Evolutionary conservation across 768 basidiomycete genomes (phyloP), one percentile per base, ranked within the genome.

Genomic region (Arthromyces matolae): DNA sequence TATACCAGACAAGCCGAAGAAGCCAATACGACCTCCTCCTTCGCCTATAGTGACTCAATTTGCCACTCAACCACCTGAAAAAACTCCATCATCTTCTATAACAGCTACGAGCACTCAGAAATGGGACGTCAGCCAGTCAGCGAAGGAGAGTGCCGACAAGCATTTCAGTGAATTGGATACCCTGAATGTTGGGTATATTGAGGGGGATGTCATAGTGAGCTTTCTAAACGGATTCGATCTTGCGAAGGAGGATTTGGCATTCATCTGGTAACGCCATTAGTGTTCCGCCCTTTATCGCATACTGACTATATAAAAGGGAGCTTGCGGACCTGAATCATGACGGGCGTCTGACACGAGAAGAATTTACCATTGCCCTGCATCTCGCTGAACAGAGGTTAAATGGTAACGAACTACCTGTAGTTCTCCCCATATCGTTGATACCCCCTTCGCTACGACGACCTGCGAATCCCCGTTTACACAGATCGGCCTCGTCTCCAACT

Each of bases 301-400:
- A 14, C 31, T 44, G 16, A 45, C 23, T 16, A 5, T 25, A 41
- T n/a, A 35, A 2, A 40, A 71, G 70, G 69, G 61, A 65, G 23
- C 62, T 71, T 7, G 61, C 66, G 6, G 65, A 69, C 45, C 29
- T 71, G 2, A 59, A 69, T 45, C 52, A 61, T 20, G 67, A 72
- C 42, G 61, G 61, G 24, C 57, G 61, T 27, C 52, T 74, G 9
- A 67, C 66, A 14, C 52, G 56, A n/a, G 71, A 72, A 24, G 65
- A 64, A 24, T 72, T 74, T 46, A 64, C 64, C 0, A 56, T 72
- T 13, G 67, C 68, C 2, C 56, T 72, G 52, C 63, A 72, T 53
- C 56, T 72, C 20, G 60, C 69, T 18, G 62, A 66, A 33, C 61
- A 57, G 32, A 61, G 55, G 45, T 49, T 66, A 14, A 59, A 58